Base-by-base conservation (phyloP, 306 rosid genomes). In the Dryas drummondii region DNA sequence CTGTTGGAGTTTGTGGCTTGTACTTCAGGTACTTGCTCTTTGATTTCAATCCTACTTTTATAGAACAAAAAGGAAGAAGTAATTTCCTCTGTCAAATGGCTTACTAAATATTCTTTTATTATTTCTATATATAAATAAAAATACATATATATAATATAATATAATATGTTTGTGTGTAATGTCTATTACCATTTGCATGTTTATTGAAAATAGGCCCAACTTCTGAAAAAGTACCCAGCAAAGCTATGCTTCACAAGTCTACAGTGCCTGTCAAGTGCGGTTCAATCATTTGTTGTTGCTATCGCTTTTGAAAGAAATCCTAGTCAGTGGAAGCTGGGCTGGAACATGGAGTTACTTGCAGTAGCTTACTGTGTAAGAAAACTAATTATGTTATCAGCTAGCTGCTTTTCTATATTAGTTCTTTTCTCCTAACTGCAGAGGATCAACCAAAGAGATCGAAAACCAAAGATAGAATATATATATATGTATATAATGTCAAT, bases 1-100 rank as follows among this genome's bases (percentile, higher is more conserved):
- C 61, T 65, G 76, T 5, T 87, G 89, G 94, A 79, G 92, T 32
- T 48, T 85, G 54, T 87, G 87, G 88, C 75, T 85, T 71, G 85
- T 84, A 11, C 76, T 88, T 77, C 92, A 88, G 93, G 91, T 79
- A 47, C 51, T 2, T 11, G 15, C 56, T 37, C 32, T 51, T 51
- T 51, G 15, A 49, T 49, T 49, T 49, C 53, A 9, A 49, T 51
- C 17, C 5, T 27, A 27, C 37, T 19, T 19, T 0, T 19, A 19
- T 19, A 19, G 22, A 19, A 19, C 22, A 19, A 19, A 19, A 19
- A 19, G 22, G 22, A 19, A 19, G 22, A 19, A 19, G 22, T 19
- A 19, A 19, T 19, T 19, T 19, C 22, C 22, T 19, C 22, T 19
- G 22, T 19, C 22, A 19, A 19, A 19, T 19, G 22, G 22, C 22